Conservation (phyloP, 1,284 basidiomycete genomes). For the Sanghuangporus weigelae region DNA sequence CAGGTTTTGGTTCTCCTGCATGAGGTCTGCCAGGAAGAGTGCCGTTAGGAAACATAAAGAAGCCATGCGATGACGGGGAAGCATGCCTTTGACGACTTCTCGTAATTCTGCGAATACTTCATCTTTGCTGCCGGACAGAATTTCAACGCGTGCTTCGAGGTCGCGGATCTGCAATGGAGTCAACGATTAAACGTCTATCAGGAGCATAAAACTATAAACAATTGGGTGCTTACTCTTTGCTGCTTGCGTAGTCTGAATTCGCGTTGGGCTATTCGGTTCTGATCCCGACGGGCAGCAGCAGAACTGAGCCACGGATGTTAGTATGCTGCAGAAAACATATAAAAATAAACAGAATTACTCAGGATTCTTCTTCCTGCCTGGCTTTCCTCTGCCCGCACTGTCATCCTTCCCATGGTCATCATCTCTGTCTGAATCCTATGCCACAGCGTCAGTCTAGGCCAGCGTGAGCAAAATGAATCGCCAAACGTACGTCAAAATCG, state of each 20-base stretch:
- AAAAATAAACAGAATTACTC: constrained; percentile 49
- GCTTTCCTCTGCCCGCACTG: constrained; percentile 50
- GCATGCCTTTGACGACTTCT: constrained; percentile 70
- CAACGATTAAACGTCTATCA: constrained; percentile 4
- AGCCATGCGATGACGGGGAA: neutral
- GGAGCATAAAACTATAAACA: constrained; percentile 4
- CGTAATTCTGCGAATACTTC: constrained; percentile 79
- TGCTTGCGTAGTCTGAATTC: constrained; percentile 90
- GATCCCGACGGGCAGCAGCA: constrained; percentile 79
- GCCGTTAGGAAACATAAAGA: neutral
- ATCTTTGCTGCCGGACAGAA: constrained; percentile 85
- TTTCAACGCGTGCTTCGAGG: constrained; percentile 86
- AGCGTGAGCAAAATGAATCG: neutral
- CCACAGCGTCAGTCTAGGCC: neutral
- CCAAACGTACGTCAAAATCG: constrained; percentile 9
- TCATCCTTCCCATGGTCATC: constrained; percentile 29
- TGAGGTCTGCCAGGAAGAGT: constrained; percentile 52
- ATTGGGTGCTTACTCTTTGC: constrained; percentile 51
- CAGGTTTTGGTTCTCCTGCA: constrained; percentile 83
- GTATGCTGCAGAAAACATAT: constrained; percentile 12
- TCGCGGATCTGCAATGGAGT: constrained; percentile 70
- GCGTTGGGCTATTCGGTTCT: constrained; percentile 89
- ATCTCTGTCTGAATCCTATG: constrained; percentile 57
- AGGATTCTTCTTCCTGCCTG: constrained; percentile 81
- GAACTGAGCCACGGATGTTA: constrained; percentile 43